phyloP scores from a whole-genome alignment of 768 basidiomycete genomes.

The Auricularia sp. region DNA sequence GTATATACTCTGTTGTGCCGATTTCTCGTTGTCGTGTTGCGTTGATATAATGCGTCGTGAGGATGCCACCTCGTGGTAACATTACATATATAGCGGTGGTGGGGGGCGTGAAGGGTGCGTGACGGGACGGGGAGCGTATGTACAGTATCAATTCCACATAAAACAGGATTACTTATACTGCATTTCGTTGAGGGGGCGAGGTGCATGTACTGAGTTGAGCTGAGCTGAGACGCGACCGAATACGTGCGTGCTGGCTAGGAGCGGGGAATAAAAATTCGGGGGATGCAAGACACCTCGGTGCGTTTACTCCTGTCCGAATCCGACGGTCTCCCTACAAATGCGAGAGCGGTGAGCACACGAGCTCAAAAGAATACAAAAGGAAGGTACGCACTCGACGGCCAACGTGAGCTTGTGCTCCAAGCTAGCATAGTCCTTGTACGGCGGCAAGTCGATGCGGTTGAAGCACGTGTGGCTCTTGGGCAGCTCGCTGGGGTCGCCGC shows the following conservation, averaged over 20 bases:
- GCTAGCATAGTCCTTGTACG: constrained; percentile 91
- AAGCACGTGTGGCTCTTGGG: constrained; percentile 89
- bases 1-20: too few relatives aligned
- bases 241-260: background rate
- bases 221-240: background rate
- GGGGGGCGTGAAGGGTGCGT: too few relatives aligned
- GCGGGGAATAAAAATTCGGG: background rate
- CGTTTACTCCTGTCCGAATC: constrained; percentile 82
- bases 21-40: too few relatives aligned
- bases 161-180: background rate
- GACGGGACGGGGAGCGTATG: too few relatives aligned
- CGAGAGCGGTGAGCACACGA: constrained; percentile 7
- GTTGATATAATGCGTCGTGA: too few relatives aligned
- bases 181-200: background rate
- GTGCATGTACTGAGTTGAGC: background rate
- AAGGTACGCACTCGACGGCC: constrained; percentile 73
- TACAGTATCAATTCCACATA: background rate
- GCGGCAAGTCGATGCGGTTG: constrained; percentile 89
- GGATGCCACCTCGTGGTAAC: too few relatives aligned
- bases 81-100: too few relatives aligned
- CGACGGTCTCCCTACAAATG: constrained; percentile 70
- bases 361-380: constrained; percentile 8
- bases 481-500: constrained; percentile 89
- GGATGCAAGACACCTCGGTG: background rate
- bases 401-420: constrained; percentile 92